Conservation (phyloP, 345 rosid genomes). For the Eucalyptus guilfoylei region DNA sequence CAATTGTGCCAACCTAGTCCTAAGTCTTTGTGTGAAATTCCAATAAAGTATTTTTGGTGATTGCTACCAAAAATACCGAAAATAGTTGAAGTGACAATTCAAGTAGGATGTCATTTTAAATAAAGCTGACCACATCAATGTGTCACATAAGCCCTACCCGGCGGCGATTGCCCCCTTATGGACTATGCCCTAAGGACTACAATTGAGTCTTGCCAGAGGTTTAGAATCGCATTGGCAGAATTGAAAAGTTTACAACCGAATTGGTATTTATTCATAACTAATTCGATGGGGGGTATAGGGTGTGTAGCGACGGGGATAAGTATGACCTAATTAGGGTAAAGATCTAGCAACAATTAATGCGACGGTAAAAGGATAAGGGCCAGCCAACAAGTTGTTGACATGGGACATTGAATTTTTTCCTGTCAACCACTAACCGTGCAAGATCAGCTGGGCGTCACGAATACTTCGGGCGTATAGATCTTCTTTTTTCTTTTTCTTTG, state of each 20-base stretch:
- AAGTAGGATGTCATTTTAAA: background rate
- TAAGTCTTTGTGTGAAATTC: background rate
- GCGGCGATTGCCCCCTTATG: background rate
- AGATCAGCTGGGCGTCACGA: background rate
- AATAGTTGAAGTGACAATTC: background rate
- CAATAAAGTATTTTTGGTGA: fast-evolving
- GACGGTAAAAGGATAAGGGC: background rate
- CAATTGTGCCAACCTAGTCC: background rate
- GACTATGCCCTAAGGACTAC: background rate
- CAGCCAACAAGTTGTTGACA: background rate
- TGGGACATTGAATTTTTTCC: background rate
- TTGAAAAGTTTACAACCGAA: background rate
- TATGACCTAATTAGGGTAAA: background rate
- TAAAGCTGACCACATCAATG: fast-evolving
- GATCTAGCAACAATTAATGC: background rate
- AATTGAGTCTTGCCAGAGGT: fast-evolving
- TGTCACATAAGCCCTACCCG: fast-evolving
- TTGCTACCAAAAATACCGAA: fast-evolving
- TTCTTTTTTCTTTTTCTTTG: fast-evolving
- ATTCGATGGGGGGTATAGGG: background rate
- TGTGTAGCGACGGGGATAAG: fast-evolving
- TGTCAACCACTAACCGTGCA: background rate
- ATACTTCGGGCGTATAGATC: background rate
- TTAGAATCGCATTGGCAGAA: background rate
- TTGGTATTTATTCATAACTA: background rate